Evolutionary conservation across 2,329 filamentous ascomycete species (phyloP), one percentile per base, ranked within the genome.

Genomic region (Gnomoniopsis smithogilvyi): DNA sequence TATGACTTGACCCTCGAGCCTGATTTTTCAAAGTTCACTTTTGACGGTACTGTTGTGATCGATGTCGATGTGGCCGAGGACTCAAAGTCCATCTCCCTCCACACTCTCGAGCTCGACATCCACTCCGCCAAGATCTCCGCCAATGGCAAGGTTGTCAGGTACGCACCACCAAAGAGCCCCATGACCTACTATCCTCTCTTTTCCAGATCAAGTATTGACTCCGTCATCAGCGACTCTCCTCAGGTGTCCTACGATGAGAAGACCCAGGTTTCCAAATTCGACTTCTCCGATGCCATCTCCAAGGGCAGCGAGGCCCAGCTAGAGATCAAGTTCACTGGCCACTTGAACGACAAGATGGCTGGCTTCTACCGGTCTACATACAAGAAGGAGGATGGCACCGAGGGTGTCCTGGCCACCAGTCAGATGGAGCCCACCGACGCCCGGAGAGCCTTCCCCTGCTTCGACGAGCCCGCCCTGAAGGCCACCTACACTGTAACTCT

Each of bases 351-450:
- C 74, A 92, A 93, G 77, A 92, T 94, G 90, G 90, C 90, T 61
- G 90, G 90, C 56, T 93, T 94, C 80, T 94, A 94, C 76, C 82
- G 94, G 60, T 96, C 92, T 1, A 96, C 92, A 7, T 98, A 94
- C 81, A 96, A 95, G 80, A 87, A 86, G 62, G 76, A 84, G 51
- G 86, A 95, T 69, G 94, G 94, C 43, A 85, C 85, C 61, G 87
- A 88, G 60, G 90, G 90, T 65, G 89, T 93, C 72, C 81, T 98
- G 70, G 94, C 93, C 30, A 94, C 92, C 26, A 91, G 91, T 19
- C 94, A 98, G 80, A 96, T 98, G 90, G 94, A 98, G 78, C 89
- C 94, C 43, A 97, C 94, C 15, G 94, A 98, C 77, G 93, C 92
- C 63, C 86, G 94, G 67, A 84, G 93, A 67, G 92, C 94, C 7